These are phyloP conservation scores for Priceomyces castillae DNA, from an alignment of 805 yeast genomes.

Conservation along the genomic window DNA sequence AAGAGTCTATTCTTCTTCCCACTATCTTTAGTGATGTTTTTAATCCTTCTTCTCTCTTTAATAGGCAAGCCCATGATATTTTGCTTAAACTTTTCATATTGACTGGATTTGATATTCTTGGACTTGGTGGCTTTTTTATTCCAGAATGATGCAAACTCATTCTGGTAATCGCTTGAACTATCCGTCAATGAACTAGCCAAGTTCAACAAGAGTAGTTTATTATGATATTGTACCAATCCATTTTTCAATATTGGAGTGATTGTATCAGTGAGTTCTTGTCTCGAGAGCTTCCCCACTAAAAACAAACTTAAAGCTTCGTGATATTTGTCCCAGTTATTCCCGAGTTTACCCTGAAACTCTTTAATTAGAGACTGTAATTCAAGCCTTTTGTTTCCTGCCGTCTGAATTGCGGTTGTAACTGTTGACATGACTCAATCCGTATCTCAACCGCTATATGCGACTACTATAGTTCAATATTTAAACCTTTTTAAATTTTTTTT, in stretches of 20 bases:
- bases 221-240: constrained; percentile 62
- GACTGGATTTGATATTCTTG: constrained; percentile 57
- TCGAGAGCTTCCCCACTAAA: constrained; percentile 73
- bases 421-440: constrained; percentile 4
- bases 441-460: background rate
- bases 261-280: constrained; percentile 64
- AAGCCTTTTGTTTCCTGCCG: constrained; percentile 21
- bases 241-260: constrained; percentile 53
- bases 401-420: constrained; percentile 3
- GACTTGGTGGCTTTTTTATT: constrained; percentile 48
- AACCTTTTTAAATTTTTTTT: too few species aligned
- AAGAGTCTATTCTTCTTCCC: constrained; percentile 75
- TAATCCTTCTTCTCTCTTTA: constrained; percentile 80
- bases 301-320: constrained; percentile 76
- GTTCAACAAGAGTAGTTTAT: constrained; percentile 75
- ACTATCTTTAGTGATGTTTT: constrained; percentile 76
- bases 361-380: constrained; percentile 53
- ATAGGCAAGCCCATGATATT: constrained; percentile 84
- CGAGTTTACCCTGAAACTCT: constrained; percentile 70
- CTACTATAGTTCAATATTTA: too few species aligned
- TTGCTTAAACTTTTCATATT: constrained; percentile 77
- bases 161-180: constrained; percentile 56
- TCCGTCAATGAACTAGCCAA: constrained; percentile 82
- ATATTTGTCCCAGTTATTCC: constrained; percentile 82
- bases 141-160: constrained; percentile 44